Percentiles rank a stretch among this genome's conserved stretches.
Conservation (phyloP, 140 eudicot species). For the Erigeron philadelphicus region DNA sequence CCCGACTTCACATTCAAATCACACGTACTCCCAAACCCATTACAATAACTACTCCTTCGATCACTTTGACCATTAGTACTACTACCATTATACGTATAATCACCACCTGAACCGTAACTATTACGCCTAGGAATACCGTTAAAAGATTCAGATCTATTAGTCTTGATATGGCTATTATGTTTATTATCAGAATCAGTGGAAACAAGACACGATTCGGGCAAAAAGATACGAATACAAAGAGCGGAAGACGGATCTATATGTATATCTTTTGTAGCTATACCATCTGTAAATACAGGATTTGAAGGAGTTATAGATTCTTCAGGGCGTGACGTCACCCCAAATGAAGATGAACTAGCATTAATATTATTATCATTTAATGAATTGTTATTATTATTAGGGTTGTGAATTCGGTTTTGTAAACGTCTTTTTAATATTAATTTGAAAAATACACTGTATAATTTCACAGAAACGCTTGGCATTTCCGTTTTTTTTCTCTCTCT, state of each 20-base stretch:
- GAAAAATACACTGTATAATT: constrained; percentile 80
- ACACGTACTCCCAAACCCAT: constrained; percentile 36
- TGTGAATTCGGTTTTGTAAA: constrained; percentile 67
- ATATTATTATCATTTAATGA: constrained; percentile 25
- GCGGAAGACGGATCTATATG: constrained; percentile 83
- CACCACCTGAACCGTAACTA: constrained; percentile 45
- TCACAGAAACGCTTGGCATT: constrained; percentile 94
- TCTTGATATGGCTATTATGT: background rate
- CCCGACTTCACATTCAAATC: constrained; percentile 33
- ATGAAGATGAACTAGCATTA: constrained; percentile 19
- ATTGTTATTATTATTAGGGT: constrained; percentile 22
- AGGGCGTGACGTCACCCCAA: constrained; percentile 83
- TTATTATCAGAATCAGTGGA: constrained; percentile 33
- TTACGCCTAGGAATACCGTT: constrained; percentile 38
- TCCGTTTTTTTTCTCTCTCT: background rate
- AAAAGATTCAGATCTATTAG: constrained; percentile 34
- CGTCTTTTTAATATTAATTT: constrained; percentile 76
- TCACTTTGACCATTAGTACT: constrained; percentile 8
- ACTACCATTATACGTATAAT: background rate
- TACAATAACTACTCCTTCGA: constrained; percentile 53
- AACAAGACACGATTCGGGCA: constrained; percentile 65
- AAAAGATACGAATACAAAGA: constrained; percentile 65
- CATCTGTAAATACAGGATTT: constrained; percentile 72
- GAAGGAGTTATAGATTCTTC: constrained; percentile 74
- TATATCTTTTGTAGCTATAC: constrained; percentile 87